These are phyloP conservation scores for Botrytis fabae DNA, from an alignment of 2,329 filamentous ascomycete genomes.

Conservation along the genomic window DNA sequence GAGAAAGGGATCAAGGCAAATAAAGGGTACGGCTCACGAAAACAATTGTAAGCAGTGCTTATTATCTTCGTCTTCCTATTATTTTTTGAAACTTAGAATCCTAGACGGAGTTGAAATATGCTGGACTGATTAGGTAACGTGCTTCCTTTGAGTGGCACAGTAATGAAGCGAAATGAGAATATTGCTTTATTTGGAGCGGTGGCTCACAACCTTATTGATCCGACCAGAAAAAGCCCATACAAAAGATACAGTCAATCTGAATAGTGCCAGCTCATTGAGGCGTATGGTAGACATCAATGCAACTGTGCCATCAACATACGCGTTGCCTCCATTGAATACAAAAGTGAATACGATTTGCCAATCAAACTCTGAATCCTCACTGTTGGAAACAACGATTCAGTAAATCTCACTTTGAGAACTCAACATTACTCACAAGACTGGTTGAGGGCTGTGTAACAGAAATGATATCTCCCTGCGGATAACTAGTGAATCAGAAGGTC, in stretches of 20 bases:
- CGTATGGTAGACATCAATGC: not conserved
- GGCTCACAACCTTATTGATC: constrained; percentile 2
- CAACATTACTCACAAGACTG: not conserved
- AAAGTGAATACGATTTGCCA: not conserved
- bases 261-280: not conserved
- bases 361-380: constrained; percentile 7
- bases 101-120: not conserved
- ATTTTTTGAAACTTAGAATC: not conserved
- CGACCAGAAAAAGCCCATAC: not conserved
- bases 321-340: not conserved
- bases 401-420: not conserved
- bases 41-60: not conserved
- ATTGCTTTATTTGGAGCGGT: not conserved
- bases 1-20: not conserved
- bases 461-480: not conserved
- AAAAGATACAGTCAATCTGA: not conserved
- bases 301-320: not conserved
- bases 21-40: not conserved
- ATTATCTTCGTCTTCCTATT: not conserved
- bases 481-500: not conserved
- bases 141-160: constrained; percentile 6
- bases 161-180: constrained; percentile 7
- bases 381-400: not conserved
- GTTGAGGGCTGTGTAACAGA: not conserved
- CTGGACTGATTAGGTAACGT: not conserved